Percentiles rank a stretch among this genome's conserved stretches.
phyloP scores from a whole-genome alignment of 495 filamentous ascomycete genomes.

The Penicillium pancosmium region DNA sequence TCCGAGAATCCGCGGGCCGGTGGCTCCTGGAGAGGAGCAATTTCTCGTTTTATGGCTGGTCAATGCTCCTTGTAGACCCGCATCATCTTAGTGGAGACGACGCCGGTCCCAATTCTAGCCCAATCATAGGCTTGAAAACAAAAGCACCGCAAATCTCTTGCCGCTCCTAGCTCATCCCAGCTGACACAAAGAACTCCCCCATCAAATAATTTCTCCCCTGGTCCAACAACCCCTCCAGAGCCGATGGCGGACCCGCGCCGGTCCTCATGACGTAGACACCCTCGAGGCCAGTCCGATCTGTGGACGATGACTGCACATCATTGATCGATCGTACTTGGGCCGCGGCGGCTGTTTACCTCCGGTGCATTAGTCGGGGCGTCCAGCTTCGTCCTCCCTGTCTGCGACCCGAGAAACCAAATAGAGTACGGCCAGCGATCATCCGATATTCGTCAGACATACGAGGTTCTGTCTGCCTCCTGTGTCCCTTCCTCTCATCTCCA shows the following conservation, averaged over 20 bases:
- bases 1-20: constrained; percentile 29
- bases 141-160: constrained; percentile 13
- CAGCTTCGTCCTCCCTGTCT: constrained; percentile 3
- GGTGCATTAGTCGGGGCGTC: constrained; percentile 16
- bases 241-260: not conserved
- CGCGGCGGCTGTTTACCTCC: constrained; percentile 10
- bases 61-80: not conserved
- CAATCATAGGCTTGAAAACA: not conserved
- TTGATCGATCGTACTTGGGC: constrained; percentile 28
- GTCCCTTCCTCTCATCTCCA: not conserved
- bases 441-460: constrained; percentile 11
- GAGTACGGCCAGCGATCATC: constrained; percentile 22
- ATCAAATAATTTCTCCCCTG: constrained; percentile 7
- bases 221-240: not conserved
- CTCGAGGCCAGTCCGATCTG: constrained; percentile 16
- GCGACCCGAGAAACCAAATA: constrained; percentile 31
- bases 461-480: not conserved
- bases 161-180: constrained; percentile 4
- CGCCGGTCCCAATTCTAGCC: not conserved
- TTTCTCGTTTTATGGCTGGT: not conserved
- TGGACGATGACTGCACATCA: constrained; percentile 23
- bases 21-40: constrained; percentile 1
- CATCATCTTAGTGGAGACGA: not conserved
- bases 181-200: constrained; percentile 17
- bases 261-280: constrained; percentile 18